A percentile compares a stretch with the other conserved stretches of the same genome.
Conservation (phyloP, 1,284 basidiomycete species). For the Sanghuangporus weigelae region DNA sequence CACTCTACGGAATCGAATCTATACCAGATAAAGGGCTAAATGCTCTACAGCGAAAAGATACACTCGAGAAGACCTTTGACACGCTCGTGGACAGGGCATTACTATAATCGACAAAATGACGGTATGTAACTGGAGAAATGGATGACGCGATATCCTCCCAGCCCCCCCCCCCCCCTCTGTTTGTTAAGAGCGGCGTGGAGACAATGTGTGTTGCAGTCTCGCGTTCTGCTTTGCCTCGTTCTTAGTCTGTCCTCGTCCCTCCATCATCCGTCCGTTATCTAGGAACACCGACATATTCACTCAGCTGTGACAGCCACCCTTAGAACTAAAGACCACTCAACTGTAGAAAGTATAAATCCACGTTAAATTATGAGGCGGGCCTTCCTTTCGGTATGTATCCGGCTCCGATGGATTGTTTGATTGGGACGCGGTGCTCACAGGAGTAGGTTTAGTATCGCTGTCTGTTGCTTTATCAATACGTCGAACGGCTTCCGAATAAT, state of each 20-base stretch:
- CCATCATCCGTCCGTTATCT: background rate
- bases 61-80: constrained; percentile 5
- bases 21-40: constrained; percentile 8
- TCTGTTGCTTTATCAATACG: background rate
- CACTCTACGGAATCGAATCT: constrained; percentile 8
- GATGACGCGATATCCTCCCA: background rate
- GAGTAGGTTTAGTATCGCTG: background rate
- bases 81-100: constrained; percentile 8
- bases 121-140: background rate
- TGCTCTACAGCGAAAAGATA: constrained; percentile 4
- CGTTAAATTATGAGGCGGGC: background rate
- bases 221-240: background rate
- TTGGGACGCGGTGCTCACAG: no score
- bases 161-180: no score
- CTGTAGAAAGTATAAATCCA: constrained; percentile 5
- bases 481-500: background rate
- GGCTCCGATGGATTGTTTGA: background rate
- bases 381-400: background rate
- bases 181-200: background rate
- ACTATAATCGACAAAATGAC: background rate
- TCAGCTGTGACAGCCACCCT: background rate
- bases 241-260: background rate
- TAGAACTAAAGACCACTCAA: background rate
- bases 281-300: background rate
- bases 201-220: background rate